phyloP scores from a whole-genome alignment of 2,329 filamentous ascomycete species.

The Neonectria magnoliae region DNA sequence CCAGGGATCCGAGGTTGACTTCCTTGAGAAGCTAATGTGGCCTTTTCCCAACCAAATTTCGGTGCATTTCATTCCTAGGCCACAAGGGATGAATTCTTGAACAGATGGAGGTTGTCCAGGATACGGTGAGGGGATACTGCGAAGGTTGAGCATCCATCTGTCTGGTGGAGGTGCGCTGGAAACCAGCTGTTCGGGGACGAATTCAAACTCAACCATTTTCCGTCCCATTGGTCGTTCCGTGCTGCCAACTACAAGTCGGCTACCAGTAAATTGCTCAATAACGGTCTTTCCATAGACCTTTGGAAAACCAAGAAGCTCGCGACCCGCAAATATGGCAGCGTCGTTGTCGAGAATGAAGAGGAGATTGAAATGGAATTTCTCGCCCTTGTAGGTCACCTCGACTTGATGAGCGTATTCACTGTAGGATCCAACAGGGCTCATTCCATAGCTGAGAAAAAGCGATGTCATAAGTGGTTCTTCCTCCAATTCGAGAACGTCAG shows the following conservation, averaged over 20 bases:
- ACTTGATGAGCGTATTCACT: slow-evolving; percentile 24
- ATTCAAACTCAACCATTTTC: slow-evolving; percentile 20
- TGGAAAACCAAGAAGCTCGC: slow-evolving; percentile 19
- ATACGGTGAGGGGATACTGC: slow-evolving; percentile 16
- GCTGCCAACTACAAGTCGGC: slow-evolving; percentile 6
- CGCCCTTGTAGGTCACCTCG: slow-evolving; percentile 20
- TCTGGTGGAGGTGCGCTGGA: slow-evolving; percentile 6
- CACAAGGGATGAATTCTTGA: slow-evolving; percentile 11
- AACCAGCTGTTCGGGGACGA: slow-evolving; percentile 18
- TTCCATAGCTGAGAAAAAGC: slow-evolving; percentile 14
- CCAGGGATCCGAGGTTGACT: slow-evolving; percentile 18
- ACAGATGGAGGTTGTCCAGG: slow-evolving; percentile 5
- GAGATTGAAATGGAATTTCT: slow-evolving; percentile 19
- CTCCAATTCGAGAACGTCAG: slow-evolving; percentile 16
- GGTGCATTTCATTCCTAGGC: background rate
- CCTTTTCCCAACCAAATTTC: slow-evolving; percentile 14
- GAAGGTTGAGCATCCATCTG: slow-evolving; percentile 23
- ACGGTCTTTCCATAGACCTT: slow-evolving; percentile 20
- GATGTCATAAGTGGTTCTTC: slow-evolving; percentile 23
- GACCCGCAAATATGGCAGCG: slow-evolving; percentile 21
- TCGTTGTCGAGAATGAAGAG: slow-evolving; percentile 25
- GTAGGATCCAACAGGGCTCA: slow-evolving; percentile 16
- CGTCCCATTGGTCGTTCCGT: slow-evolving; percentile 18
- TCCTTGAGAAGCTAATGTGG: slow-evolving; percentile 13
- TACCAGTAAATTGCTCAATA: slow-evolving; percentile 17